Base-by-base conservation (phyloP, 148 eudicot species). In the Nepenthes mirabilis region DNA sequence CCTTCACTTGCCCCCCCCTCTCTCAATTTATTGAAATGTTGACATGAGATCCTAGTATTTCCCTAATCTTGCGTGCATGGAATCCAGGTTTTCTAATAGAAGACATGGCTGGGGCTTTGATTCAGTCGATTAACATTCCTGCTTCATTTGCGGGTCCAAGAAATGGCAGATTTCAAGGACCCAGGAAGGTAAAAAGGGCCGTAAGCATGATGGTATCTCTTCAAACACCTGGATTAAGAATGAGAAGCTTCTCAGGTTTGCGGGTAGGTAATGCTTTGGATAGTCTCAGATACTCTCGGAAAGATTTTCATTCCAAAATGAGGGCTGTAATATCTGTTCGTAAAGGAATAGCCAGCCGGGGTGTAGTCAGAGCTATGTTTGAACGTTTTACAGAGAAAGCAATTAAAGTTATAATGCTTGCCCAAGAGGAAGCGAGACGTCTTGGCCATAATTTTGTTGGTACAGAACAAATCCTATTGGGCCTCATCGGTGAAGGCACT, bases 401-500 rank as follows among this genome's bases (percentile, higher is more conserved):
- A 36, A 84, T 87, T 13, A 87, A 82, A 73, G 88, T 84, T 34
- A 87, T 84, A 59, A 82, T 87, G 97, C 86, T 90, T 75, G 95
- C 97, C 35, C 97, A 90, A 76, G 97, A 90, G 73, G 97, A 90
- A 72, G 88, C 97, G 5, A 81, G 91, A 50, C 62, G 95, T 35
- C 75, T 90, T 34, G 95, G 97, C 56, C 97, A 90, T 45, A 45
- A 45, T 45, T 45, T 45, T 45, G 48, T 45, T 1, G 48, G 48
- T 11, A 45, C 48, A 5, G 48, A 45, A 45, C 48, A 45, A 45
- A 45, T 45, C 11, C 11, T 45, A 45, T 45, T 45, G 48, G 48
- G 97, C 47, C 95, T 90, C 59, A 79, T 90, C 67, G 95, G 97
- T 67, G 95, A 90, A 77, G 91, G 91, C 59, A 87, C 95, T 55